These are phyloP conservation scores for Cryptococcus sp. DNA, from an alignment of 1,284 basidiomycete species.

Conservation along the genomic window DNA sequence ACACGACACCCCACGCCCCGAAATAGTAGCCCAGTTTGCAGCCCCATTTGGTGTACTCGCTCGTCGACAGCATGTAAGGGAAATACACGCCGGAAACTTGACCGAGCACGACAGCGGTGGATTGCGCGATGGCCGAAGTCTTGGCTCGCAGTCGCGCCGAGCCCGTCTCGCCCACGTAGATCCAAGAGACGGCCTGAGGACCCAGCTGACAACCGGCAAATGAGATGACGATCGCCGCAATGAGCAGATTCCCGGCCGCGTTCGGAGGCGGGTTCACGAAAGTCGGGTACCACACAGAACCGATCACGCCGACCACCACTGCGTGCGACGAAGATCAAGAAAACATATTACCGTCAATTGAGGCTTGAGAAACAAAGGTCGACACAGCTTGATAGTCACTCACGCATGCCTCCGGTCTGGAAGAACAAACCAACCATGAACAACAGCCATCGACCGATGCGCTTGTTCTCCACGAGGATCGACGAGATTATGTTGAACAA, in stretches of 20 bases:
- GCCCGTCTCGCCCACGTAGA: background rate
- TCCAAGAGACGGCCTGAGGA: background rate
- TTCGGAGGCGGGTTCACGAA: background rate
- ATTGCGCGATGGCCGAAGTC: background rate
- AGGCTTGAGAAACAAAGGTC: background rate
- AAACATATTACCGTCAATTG: no score
- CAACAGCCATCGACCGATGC: background rate
- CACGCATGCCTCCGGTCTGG: conserved; percentile 1
- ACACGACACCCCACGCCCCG: background rate
- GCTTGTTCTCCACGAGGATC: background rate
- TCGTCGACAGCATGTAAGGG: background rate
- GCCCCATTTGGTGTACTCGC: conserved; percentile 1
- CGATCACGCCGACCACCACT: background rate
- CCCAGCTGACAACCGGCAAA: background rate
- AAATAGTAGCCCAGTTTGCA: background rate
- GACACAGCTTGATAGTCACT: background rate
- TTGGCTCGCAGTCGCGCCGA: background rate
- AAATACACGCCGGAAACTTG: background rate
- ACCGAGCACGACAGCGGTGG: background rate
- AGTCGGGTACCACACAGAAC: background rate
- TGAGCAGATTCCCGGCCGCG: background rate
- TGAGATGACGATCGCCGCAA: background rate
- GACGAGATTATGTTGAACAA: background rate
- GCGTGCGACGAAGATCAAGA: no score
- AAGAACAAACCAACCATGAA: background rate